These are phyloP conservation scores for Dendrobium catenatum DNA, from an alignment of 106 monocot genomes.

Conservation along the genomic window DNA sequence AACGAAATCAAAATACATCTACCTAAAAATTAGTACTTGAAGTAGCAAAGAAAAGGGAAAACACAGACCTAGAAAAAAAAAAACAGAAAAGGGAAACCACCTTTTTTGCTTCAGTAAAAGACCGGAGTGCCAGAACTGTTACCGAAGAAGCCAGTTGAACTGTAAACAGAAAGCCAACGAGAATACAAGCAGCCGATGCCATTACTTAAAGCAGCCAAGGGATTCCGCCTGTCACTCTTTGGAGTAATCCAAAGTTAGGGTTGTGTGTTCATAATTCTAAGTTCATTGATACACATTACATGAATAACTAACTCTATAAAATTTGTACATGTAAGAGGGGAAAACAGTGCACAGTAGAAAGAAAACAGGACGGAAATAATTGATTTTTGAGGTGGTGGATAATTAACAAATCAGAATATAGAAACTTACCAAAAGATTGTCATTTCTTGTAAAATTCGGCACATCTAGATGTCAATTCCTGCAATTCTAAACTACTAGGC, in stretches of 20 bases:
- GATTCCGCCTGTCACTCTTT: neutral
- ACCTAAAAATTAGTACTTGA: too few relatives aligned
- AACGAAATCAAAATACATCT: neutral
- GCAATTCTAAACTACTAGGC: too few relatives aligned
- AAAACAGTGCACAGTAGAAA: neutral
- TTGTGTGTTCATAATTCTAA: too few relatives aligned
- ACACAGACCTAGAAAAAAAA: neutral
- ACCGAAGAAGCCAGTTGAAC: constrained; percentile 41
- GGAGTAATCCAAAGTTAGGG: neutral
- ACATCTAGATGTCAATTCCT: neutral
- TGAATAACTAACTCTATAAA: neutral
- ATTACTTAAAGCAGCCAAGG: constrained; percentile 17
- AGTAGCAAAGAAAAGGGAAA: neutral
- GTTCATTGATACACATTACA: too few relatives aligned
- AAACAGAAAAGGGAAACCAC: constrained; percentile 1
- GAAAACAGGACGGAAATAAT: too few relatives aligned
- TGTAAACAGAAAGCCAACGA: constrained; percentile 30
- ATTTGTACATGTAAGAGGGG: neutral
- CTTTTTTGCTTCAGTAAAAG: constrained; percentile 35
- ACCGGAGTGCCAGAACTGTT: constrained; percentile 33
- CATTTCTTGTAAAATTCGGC: neutral
- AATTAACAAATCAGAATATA: neutral
- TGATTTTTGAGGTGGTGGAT: neutral
- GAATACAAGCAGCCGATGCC: constrained; percentile 16
- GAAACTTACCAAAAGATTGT: neutral